Evolutionary conservation across 1,284 basidiomycete species (phyloP).

Genomic region (Marasmius oreades): DNA sequence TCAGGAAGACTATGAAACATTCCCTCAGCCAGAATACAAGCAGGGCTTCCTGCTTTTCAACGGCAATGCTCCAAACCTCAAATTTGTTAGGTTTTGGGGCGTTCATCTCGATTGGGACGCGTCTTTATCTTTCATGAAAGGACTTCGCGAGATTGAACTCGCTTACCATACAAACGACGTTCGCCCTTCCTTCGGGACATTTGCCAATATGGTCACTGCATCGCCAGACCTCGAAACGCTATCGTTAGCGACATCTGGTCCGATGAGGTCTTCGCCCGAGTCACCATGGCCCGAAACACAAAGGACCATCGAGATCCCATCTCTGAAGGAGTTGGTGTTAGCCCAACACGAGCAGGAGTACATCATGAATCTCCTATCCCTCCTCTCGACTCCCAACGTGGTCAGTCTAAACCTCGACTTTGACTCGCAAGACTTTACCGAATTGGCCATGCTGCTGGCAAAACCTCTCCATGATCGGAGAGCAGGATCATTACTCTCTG

Average conservation of each 20-base stretch:
- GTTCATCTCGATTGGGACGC: slow-evolving; percentile 61
- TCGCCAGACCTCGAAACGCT: slow-evolving; percentile 49
- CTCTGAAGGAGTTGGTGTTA: slow-evolving; percentile 44
- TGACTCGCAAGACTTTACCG: slow-evolving; percentile 44
- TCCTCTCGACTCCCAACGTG: slow-evolving; percentile 46
- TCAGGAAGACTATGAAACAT: slow-evolving; percentile 36
- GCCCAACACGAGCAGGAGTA: slow-evolving; percentile 43
- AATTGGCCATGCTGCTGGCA: slow-evolving; percentile 40
- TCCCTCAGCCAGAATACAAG: slow-evolving; percentile 31
- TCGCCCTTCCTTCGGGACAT: slow-evolving; percentile 49
- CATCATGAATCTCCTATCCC: slow-evolving; percentile 42
- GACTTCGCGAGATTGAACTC: slow-evolving; percentile 48
- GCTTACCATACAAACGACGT: slow-evolving; percentile 55
- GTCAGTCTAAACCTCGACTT: slow-evolving; percentile 48
- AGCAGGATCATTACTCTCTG: slow-evolving; percentile 36
- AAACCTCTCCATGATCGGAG: slow-evolving; percentile 29
- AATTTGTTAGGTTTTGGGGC: slow-evolving; percentile 50
- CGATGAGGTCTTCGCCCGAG: slow-evolving; percentile 28
- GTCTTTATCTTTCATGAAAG: slow-evolving; percentile 35
- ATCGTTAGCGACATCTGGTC: slow-evolving; percentile 49
- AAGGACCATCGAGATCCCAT: slow-evolving; percentile 39
- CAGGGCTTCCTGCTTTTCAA: slow-evolving; percentile 45
- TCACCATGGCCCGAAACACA: slow-evolving; percentile 24
- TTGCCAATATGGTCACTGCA: slow-evolving; percentile 42
- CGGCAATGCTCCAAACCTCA: slow-evolving; percentile 50